A percentile compares a stretch with the other conserved stretches of the same genome.
Evolutionary conservation across 768 basidiomycete species (phyloP).

Genomic region (Russula virescens): DNA sequence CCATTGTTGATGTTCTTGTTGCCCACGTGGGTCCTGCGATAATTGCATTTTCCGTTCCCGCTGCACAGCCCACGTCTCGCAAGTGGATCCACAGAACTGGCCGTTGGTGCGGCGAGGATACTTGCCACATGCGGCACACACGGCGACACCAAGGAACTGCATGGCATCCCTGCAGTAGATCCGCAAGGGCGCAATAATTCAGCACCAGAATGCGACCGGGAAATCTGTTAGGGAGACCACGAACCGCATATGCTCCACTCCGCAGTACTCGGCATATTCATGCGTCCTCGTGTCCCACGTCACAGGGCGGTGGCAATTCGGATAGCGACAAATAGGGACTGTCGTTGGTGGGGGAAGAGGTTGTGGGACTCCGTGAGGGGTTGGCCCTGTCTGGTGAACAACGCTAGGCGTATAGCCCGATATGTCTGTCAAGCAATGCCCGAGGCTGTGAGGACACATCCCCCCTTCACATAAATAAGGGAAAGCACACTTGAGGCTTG

Average conservation of each 20-base stretch:
- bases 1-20: not conserved
- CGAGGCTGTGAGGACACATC: not conserved
- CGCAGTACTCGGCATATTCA: constrained; percentile 10
- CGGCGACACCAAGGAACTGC: not conserved
- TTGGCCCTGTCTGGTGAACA: not conserved
- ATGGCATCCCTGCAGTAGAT: constrained; percentile 6
- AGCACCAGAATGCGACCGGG: not conserved
- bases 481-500: not conserved
- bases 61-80: constrained; percentile 7
- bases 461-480: not conserved
- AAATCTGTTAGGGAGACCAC: not conserved
- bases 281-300: not conserved
- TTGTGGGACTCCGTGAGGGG: not conserved
- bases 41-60: not conserved
- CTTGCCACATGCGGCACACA: constrained; percentile 8
- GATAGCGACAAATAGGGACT: not conserved
- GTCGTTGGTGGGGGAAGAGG: not conserved
- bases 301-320: not conserved
- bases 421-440: not conserved
- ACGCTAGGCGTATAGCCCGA: not conserved
- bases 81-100: constrained; percentile 9
- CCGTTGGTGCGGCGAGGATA: constrained; percentile 2
- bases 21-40: not conserved
- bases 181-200: not conserved
- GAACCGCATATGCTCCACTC: constrained; percentile 7